Percentiles rank a stretch among this genome's conserved stretches.
phyloP scores from a whole-genome alignment of 306 rosid genomes.

The Prunus mume region DNA sequence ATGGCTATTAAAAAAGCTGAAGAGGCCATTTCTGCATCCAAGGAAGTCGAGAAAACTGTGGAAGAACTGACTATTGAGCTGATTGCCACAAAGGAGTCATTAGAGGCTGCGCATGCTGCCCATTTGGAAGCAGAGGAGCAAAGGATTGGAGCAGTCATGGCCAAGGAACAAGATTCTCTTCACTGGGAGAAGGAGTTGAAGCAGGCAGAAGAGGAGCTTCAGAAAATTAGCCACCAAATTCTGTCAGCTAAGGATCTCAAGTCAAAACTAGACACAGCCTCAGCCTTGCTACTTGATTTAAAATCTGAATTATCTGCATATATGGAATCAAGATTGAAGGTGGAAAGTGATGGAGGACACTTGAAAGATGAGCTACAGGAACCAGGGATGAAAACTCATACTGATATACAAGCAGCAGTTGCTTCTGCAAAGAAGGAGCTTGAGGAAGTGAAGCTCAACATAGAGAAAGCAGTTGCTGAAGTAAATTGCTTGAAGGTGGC shows the following conservation, averaged over 20 bases:
- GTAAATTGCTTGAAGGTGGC: slow-evolving; percentile 84
- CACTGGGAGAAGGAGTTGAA: slow-evolving; percentile 91
- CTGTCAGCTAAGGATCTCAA: slow-evolving; percentile 75
- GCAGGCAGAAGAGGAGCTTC: slow-evolving; percentile 86
- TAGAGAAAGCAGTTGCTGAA: slow-evolving; percentile 86
- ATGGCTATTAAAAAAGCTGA: slow-evolving; percentile 73
- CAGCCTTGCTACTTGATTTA: slow-evolving; percentile 72
- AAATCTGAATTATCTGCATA: slow-evolving; percentile 84
- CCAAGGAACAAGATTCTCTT: slow-evolving; percentile 92
- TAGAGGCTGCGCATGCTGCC: slow-evolving; percentile 88
- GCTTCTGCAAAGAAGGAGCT: slow-evolving; percentile 76
- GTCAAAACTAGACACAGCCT: slow-evolving; percentile 78
- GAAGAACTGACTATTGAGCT: slow-evolving; percentile 91
- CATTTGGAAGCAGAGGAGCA: slow-evolving; percentile 98
- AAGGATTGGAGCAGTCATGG: slow-evolving; percentile 90
- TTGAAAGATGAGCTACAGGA: slow-evolving; percentile 43
- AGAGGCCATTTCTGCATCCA: slow-evolving; percentile 79
- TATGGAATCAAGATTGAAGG: slow-evolving; percentile 77
- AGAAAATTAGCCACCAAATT: slow-evolving; percentile 68
- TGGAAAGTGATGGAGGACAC: slow-evolving; percentile 43
- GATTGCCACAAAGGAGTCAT: slow-evolving; percentile 74
- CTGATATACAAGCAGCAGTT: slow-evolving; percentile 71
- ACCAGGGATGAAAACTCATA: slow-evolving; percentile 50
- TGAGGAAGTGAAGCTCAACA: slow-evolving; percentile 76
- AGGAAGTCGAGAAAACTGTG: slow-evolving; percentile 86